Evolutionary conservation across 768 basidiomycete species (phyloP).

Genomic region (Termitomyces eurrhizus): DNA sequence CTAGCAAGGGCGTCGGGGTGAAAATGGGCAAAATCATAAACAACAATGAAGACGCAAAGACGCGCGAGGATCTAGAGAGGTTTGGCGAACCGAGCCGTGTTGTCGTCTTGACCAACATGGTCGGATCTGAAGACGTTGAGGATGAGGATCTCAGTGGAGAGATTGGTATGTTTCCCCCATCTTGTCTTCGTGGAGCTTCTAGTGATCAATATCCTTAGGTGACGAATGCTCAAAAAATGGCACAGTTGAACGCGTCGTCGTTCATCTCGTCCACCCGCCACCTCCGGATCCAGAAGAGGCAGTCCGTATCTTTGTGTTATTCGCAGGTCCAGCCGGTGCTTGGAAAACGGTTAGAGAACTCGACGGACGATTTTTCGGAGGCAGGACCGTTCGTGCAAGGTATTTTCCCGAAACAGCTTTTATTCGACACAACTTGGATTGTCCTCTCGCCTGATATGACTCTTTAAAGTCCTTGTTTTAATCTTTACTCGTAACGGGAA

Average conservation of each 20-base stretch:
- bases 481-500: conserved; percentile 9
- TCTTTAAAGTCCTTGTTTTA: conserved; percentile 12
- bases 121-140: conserved; percentile 75
- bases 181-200: neutral
- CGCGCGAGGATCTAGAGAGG: conserved; percentile 70
- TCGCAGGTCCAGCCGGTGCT: conserved; percentile 87
- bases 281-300: conserved; percentile 70
- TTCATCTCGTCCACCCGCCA: conserved; percentile 72
- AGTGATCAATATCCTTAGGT: conserved; percentile 39
- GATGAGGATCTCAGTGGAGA: conserved; percentile 85
- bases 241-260: conserved; percentile 84
- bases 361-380: conserved; percentile 91
- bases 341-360: conserved; percentile 95
- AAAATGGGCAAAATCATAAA: conserved; percentile 90
- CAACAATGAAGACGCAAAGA: conserved; percentile 79
- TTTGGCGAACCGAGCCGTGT: conserved; percentile 91
- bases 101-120: conserved; percentile 88
- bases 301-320: conserved; percentile 88
- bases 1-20: conserved; percentile 34
- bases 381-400: conserved; percentile 74
- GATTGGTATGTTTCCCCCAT: conserved; percentile 56
- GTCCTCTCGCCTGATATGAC: conserved; percentile 25
- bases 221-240: conserved; percentile 91
- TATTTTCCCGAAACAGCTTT: conserved; percentile 73
- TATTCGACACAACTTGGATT: conserved; percentile 45